These are phyloP conservation scores for Auricularia cornea DNA, from an alignment of 768 basidiomycete genomes.

Conservation along the genomic window DNA sequence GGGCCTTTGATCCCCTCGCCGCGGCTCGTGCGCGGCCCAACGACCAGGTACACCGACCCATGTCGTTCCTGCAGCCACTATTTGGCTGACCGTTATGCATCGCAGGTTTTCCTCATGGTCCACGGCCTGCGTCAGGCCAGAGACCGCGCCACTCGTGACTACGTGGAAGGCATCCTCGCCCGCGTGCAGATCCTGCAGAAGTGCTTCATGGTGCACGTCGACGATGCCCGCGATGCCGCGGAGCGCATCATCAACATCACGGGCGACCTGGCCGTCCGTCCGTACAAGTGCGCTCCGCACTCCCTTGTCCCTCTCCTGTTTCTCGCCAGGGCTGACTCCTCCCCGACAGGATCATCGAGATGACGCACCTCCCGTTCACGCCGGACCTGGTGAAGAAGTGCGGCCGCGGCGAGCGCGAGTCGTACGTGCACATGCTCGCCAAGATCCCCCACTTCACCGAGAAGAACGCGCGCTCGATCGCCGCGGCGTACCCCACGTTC, in stretches of 20 bases:
- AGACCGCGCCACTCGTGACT: background rate
- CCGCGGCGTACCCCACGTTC: background rate
- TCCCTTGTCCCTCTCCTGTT: too few species aligned
- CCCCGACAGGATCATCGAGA: background rate
- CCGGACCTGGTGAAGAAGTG: background rate
- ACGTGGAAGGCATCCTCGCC: slow-evolving; percentile 1
- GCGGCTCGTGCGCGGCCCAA: background rate
- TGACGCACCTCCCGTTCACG: background rate
- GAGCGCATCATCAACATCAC: background rate
- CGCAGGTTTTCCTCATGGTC: slow-evolving; percentile 1
- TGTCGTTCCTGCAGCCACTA: background rate
- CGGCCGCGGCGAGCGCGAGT: background rate
- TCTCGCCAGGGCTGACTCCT: background rate
- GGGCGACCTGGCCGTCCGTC: background rate
- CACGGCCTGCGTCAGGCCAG: background rate
- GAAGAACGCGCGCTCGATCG: background rate
- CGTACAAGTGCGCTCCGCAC: background rate
- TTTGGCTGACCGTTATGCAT: background rate
- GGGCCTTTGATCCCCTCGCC: background rate
- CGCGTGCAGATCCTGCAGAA: slow-evolving; percentile 1
- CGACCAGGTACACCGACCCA: background rate
- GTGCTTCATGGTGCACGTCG: slow-evolving; percentile 6
- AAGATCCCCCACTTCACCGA: background rate
- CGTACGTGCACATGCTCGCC: background rate
- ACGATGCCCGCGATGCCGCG: background rate